Conservation (phyloP, 345 rosid genomes). For the Acer negundo region DNA sequence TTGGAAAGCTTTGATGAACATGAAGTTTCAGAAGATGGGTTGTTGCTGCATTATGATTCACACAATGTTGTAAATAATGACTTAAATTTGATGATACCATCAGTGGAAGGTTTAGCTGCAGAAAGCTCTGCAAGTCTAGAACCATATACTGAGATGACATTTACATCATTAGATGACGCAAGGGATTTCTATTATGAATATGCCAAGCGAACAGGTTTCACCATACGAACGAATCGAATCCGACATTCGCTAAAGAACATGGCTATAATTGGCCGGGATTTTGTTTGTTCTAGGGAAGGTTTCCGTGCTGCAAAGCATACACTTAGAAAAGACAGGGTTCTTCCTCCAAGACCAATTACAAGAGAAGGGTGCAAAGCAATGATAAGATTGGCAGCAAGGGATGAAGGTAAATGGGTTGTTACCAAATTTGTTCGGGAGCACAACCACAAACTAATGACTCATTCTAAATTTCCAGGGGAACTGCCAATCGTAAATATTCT, state of each 20-base stretch:
- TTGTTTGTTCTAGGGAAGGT: constrained; percentile 45
- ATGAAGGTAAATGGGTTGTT: constrained; percentile 41
- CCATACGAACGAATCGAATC: constrained; percentile 42
- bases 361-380: constrained; percentile 55
- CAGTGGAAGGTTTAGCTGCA: not conserved
- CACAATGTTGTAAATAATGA: constrained; percentile 13
- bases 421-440: constrained; percentile 43
- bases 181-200: constrained; percentile 47
- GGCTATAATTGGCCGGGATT: constrained; percentile 43
- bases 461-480: constrained; percentile 37
- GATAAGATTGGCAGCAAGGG: constrained; percentile 51
- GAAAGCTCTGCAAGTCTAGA: constrained; percentile 21
- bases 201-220: constrained; percentile 40
- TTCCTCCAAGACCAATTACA: constrained; percentile 43
- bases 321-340: constrained; percentile 40
- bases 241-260: constrained; percentile 40
- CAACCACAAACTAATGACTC: constrained; percentile 40
- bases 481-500: constrained; percentile 38
- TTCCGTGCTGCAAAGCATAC: constrained; percentile 40
- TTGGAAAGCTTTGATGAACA: constrained; percentile 25
- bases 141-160: constrained; percentile 37
- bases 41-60: constrained; percentile 18
- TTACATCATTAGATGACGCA: constrained; percentile 38
- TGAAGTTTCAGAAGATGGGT: constrained; percentile 20
- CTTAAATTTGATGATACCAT: constrained; percentile 26